A percentile compares a stretch with the other conserved stretches of the same genome.
Evolutionary conservation across 305 asterid species (phyloP).

Genomic region (Fraxinus baroniana): DNA sequence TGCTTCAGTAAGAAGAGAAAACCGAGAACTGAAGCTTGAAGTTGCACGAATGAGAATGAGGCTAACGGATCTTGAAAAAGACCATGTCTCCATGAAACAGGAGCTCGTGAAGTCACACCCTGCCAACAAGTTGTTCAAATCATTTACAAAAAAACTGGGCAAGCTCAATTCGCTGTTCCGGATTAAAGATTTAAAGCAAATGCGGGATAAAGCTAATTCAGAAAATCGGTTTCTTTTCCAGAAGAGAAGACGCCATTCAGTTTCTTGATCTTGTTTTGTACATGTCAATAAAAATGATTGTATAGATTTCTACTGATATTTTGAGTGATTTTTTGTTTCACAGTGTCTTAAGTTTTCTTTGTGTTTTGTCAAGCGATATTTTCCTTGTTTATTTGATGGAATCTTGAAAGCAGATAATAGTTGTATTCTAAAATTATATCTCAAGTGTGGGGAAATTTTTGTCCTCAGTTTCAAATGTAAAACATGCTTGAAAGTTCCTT

Average conservation of each 20-base stretch:
- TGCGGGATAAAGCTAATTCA: slow-evolving; percentile 46
- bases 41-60: slow-evolving; percentile 97
- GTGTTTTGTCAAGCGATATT: slow-evolving; percentile 16
- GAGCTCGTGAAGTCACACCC: slow-evolving; percentile 75
- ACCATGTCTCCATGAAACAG: slow-evolving; percentile 91
- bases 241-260: slow-evolving; percentile 76
- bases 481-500: background rate
- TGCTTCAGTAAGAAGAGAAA: slow-evolving; percentile 89
- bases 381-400: slow-evolving; percentile 11
- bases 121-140: slow-evolving; percentile 67
- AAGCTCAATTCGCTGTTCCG: slow-evolving; percentile 61
- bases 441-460: background rate
- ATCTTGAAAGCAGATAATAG: slow-evolving; percentile 13
- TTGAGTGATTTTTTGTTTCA: slow-evolving; percentile 13
- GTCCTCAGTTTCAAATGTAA: background rate
- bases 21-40: slow-evolving; percentile 88
- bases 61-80: slow-evolving; percentile 88
- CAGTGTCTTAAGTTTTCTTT: background rate
- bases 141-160: slow-evolving; percentile 66
- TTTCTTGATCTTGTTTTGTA: slow-evolving; percentile 45
- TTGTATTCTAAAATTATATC: background rate
- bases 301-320: slow-evolving; percentile 24
- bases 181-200: slow-evolving; percentile 44
- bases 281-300: slow-evolving; percentile 31
- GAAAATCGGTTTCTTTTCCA: slow-evolving; percentile 75